Base-by-base conservation (phyloP, 1,284 basidiomycete genomes). In the Peniophora sp. region DNA sequence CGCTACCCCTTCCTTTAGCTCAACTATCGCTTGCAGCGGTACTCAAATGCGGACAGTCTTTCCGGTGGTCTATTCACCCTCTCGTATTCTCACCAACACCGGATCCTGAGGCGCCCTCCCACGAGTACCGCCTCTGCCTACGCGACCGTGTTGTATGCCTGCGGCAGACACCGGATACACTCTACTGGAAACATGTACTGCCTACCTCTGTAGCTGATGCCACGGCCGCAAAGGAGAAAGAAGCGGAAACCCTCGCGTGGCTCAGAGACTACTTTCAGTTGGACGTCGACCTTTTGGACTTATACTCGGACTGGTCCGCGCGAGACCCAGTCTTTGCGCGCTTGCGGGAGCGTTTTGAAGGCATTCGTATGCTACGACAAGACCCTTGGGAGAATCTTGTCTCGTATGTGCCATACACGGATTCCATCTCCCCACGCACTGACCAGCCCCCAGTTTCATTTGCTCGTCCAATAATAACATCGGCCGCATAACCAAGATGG, bases 381-480 rank as follows among this genome's bases (percentile, higher is more conserved):
- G 94, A 97, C 63, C 92, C 93, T 50, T 99, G 93, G 86, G 97
- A 97, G 68, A 95, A 89, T 59, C 75, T 97, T 23, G 70, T 97
- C 42, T 92, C 89, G 92, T 95, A 64, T 59, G 90, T 81, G n/a
- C 44, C 41, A 44, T 41, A 41, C n/a, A 41, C n/a, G 15, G 15
- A 8, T n/a, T 36, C 37, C 18, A 20, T 17, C 15, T 41, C 5
- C 18, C n/a, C 37, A 36, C 15, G 37, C 15, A 41, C 37, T 20
- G 6, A n/a, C 37, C 8, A n/a, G 15, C 18, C 37, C 15, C 2
- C 55, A 96, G 94, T 9, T 99, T 99, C 70, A 97, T 99, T 57
- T 99, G 96, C 62, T 97, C 94, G 15, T 92, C 94, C 1, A 99
- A 98, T 63, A 99, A 99, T 65, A 96, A 99, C 60, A 99, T 97